These are phyloP conservation scores for Tetrapisispora iriomotensis DNA, from an alignment of 805 yeast genomes.

Conservation along the genomic window DNA sequence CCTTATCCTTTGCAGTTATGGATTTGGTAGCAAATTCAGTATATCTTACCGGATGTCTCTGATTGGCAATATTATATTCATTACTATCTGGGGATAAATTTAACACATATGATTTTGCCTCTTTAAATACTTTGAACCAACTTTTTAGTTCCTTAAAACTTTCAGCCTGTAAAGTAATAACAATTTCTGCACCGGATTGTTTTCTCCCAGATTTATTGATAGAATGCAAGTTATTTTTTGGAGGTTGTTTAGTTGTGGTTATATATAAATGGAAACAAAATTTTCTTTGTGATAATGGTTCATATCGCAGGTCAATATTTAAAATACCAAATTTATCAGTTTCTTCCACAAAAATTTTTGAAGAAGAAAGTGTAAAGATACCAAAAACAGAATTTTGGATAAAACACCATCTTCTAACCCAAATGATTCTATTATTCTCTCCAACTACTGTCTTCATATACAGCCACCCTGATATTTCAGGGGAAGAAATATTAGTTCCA, in stretches of 20 bases:
- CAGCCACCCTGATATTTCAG: slow-evolving; percentile 77
- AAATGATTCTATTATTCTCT: slow-evolving; percentile 43
- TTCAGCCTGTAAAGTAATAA: slow-evolving; percentile 60
- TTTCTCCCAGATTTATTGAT: not conserved
- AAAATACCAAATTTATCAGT: slow-evolving; percentile 77
- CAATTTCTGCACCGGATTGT: slow-evolving; percentile 20
- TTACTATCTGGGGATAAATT: slow-evolving; percentile 21
- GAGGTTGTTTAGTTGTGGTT: not conserved
- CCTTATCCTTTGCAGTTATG: slow-evolving; percentile 40
- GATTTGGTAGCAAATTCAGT: slow-evolving; percentile 58
- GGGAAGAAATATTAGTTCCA: not conserved
- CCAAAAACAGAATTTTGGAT: slow-evolving; percentile 78
- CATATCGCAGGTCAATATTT: slow-evolving; percentile 52
- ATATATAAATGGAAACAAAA: slow-evolving; percentile 66
- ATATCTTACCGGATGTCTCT: slow-evolving; percentile 55
- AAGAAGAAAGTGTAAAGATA: slow-evolving; percentile 53
- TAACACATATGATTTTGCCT: slow-evolving; percentile 44
- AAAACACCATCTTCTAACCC: slow-evolving; percentile 80
- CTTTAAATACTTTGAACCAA: slow-evolving; percentile 64
- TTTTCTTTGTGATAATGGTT: slow-evolving; percentile 58
- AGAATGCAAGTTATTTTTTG: not conserved
- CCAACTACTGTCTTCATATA: slow-evolving; percentile 59
- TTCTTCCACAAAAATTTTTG: slow-evolving; percentile 69
- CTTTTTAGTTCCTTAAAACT: slow-evolving; percentile 53
- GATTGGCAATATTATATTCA: slow-evolving; percentile 39